Evolutionary conservation across 2,329 filamentous ascomycete genomes (phyloP).

Genomic region (Aureobasidium sp.): DNA sequence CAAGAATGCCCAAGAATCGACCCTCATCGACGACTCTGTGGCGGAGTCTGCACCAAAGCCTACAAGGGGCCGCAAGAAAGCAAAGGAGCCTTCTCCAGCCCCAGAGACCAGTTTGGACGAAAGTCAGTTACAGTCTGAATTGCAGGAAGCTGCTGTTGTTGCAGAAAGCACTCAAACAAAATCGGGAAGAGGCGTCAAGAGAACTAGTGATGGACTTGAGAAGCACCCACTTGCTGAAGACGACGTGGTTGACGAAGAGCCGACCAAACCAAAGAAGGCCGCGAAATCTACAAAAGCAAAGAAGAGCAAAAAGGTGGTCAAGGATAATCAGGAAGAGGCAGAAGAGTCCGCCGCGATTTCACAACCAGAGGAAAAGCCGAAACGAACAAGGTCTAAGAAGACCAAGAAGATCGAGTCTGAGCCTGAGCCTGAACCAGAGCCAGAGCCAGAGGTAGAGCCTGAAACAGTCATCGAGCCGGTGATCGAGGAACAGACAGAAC

Average conservation of each 20-base stretch:
- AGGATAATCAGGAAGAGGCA: constrained; percentile 14
- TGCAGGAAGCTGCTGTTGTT: constrained; percentile 22
- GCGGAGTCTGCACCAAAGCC: constrained; percentile 10
- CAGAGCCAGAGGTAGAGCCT: constrained; percentile 16
- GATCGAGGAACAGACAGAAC: constrained; percentile 38
- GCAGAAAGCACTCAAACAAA: constrained; percentile 21
- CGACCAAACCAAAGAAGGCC: constrained; percentile 13
- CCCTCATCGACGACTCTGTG: not conserved
- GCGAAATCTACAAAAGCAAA: constrained; percentile 13
- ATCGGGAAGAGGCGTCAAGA: constrained; percentile 25
- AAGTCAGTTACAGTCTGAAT: constrained; percentile 21
- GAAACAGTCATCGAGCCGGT: constrained; percentile 29
- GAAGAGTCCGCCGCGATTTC: not conserved
- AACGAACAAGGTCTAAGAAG: constrained; percentile 10
- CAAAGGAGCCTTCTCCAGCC: constrained; percentile 4
- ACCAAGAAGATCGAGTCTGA: constrained; percentile 10
- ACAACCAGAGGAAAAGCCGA: constrained; percentile 9
- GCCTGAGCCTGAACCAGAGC: constrained; percentile 12
- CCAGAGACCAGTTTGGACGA: constrained; percentile 17
- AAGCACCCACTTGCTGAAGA: constrained; percentile 4
- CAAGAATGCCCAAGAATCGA: constrained; percentile 15
- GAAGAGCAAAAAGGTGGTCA: constrained; percentile 15
- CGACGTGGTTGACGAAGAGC: not conserved
- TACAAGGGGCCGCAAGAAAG: constrained; percentile 10
- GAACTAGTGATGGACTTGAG: constrained; percentile 28